A percentile compares a stretch with the other conserved stretches of the same genome.
Evolutionary conservation across 108 stramenopile species (phyloP).

Genomic region (Fragilaria radians): DNA sequence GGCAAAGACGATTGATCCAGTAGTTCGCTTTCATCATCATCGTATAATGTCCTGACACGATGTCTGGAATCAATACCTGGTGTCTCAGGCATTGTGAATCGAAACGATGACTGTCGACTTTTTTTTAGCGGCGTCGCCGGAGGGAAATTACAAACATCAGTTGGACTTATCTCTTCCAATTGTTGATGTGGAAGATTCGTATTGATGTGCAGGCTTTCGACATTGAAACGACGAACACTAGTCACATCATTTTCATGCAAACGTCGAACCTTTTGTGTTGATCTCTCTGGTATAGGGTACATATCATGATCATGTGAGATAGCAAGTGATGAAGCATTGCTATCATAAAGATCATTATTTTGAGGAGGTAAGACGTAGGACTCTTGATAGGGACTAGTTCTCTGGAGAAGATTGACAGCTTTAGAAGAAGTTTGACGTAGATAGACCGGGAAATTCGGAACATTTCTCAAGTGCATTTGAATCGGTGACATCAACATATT

Average conservation of each 20-base stretch:
- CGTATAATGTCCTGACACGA: slow-evolving; percentile 1
- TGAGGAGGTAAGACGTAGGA: not conserved
- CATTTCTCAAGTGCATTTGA: not conserved
- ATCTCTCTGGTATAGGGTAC: slow-evolving; percentile 4
- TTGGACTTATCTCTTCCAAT: slow-evolving; percentile 32
- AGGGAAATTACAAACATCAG: slow-evolving; percentile 46
- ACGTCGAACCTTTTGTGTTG: slow-evolving; percentile 39
- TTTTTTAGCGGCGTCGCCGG: slow-evolving; percentile 17
- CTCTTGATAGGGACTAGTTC: not conserved
- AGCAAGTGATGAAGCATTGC: slow-evolving; percentile 28
- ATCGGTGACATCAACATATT: not conserved
- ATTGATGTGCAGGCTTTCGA: slow-evolving; percentile 8
- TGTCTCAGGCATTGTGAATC: slow-evolving; percentile 20
- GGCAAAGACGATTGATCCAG: not conserved
- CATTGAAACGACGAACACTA: slow-evolving; percentile 8
- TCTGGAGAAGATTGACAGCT: slow-evolving; percentile 5
- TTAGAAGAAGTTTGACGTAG: not conserved
- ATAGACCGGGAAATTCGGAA: slow-evolving; percentile 3
- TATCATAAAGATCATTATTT: slow-evolving; percentile 24
- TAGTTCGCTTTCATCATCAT: not conserved
- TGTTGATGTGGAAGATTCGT: slow-evolving; percentile 3
- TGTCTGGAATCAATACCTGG: slow-evolving; percentile 20
- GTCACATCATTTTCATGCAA: slow-evolving; percentile 30
- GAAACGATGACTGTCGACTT: slow-evolving; percentile 10
- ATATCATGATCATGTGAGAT: slow-evolving; percentile 35